phyloP scores from a whole-genome alignment of 371 early-diverging fungal species.

The Mucor lusitanicus region DNA sequence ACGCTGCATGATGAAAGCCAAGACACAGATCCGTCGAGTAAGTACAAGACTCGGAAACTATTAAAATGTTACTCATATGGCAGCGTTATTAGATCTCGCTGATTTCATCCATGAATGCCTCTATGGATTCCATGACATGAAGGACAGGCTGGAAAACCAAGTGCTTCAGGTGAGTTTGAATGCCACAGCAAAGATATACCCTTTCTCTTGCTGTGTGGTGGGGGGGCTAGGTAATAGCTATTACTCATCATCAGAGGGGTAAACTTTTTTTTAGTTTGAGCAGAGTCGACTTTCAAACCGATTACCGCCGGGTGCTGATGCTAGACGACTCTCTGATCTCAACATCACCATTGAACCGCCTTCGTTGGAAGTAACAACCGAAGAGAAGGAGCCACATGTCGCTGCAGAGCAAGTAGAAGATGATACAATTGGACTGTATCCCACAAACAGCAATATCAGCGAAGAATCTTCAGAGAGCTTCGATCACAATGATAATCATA shows the following conservation, averaged over 20 bases:
- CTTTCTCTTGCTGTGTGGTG: background rate
- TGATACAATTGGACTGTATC: constrained; percentile 6
- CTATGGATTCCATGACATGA: constrained; percentile 42
- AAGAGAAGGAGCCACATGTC: background rate
- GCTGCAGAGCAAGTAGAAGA: constrained; percentile 1
- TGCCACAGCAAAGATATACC: background rate
- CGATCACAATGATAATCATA: constrained; percentile 21
- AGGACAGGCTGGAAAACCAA: constrained; percentile 39
- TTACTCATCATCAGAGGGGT: background rate
- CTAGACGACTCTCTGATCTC: constrained; percentile 44
- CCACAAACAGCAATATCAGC: constrained; percentile 1
- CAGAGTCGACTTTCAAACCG: constrained; percentile 30
- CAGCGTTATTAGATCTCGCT: constrained; percentile 18
- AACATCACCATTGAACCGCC: constrained; percentile 46
- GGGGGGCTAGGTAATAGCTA: background rate
- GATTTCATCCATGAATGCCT: constrained; percentile 35
- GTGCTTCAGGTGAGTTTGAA: constrained; percentile 9
- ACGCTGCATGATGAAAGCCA: background rate
- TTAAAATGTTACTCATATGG: background rate
- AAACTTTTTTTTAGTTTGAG: constrained; percentile 33
- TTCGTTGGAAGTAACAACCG: constrained; percentile 7
- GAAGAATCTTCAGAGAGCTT: constrained; percentile 20
- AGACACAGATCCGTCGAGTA: constrained; percentile 21
- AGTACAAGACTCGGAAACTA: background rate
- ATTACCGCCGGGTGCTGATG: constrained; percentile 25